Evolutionary conservation across 305 asterid genomes (phyloP), one percentile per base, ranked within the genome.

Genomic region (Solanum chacoense): DNA sequence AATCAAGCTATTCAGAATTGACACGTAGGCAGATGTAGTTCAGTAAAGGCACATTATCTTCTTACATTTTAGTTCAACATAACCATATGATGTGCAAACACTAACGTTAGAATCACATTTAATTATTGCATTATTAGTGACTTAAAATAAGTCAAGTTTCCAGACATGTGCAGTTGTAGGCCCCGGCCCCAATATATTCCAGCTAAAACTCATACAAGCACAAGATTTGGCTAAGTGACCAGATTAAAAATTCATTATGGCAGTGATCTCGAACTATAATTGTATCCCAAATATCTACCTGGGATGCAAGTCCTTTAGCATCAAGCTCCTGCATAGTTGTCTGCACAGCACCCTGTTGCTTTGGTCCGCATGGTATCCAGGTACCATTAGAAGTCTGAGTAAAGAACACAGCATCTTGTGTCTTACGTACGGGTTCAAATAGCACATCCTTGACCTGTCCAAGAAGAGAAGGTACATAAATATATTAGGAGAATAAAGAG

Each of bases 381-480:
- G 86, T 91, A 35, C 92, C 98, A 90, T 92, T 88, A 86, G 98
- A 87, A 79, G 93, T 85, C 91, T 96, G 92, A 8, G 91, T 83
- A 81, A 97, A 97, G 93, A 90, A 93, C 98, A 93, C 95, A 18
- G 99, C 98, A 88, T 96, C 99, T 91, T 97, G 99, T 3, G 99
- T 97, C 91, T 97, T 97, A 50, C 99, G 98, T 81, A 97, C 98
- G 38, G 99, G 99, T 94, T 97, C 99, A 89, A 97, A 97, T 74
- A 97, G 92, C 50, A 97, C 99, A 87, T 97, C 99, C 92, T 97
- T 97, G 69, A 97, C 99, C 99, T 93, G 75, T 75, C 12, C 87
- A 42, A 84, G 78, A 78, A 59, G 42, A 80, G 55, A 74, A 40
- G 34, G 83, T 71, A 55, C 26, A 65, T 38, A 74, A 16, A 78